Evolutionary conservation across 345 rosid genomes (phyloP).

Genomic region (Microcos paniculata): DNA sequence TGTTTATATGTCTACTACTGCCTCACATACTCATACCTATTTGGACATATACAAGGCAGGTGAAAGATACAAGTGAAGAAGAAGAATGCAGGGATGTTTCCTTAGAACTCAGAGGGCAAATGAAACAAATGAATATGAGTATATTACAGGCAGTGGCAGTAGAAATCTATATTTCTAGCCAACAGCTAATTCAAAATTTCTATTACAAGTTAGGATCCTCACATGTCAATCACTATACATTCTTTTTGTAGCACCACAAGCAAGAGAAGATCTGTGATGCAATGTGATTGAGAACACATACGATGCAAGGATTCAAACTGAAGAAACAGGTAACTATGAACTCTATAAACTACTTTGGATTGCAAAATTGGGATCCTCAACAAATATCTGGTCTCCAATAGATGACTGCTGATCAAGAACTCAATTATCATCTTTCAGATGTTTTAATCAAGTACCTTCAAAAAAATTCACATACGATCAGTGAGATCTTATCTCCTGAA

Average conservation of each 20-base stretch:
- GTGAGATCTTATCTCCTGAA: constrained; percentile 72
- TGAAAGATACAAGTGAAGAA: neutral
- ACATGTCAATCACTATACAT: neutral
- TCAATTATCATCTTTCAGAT: constrained; percentile 6
- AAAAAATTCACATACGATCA: constrained; percentile 28
- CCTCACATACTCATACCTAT: neutral
- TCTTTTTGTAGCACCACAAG: neutral
- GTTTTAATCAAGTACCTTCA: constrained; percentile 10
- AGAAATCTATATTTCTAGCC: neutral
- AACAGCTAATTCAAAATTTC: neutral
- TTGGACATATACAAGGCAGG: neutral
- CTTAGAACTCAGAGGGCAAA: neutral
- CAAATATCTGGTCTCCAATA: constrained; percentile 7
- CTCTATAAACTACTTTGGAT: constrained; percentile 24
- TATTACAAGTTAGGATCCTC: neutral
- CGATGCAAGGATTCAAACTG: neutral
- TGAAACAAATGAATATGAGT: neutral
- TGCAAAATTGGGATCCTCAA: constrained; percentile 27
- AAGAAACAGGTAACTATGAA: constrained; percentile 10
- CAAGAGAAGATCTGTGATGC: neutral
- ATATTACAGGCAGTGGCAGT: neutral
- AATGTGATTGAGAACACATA: neutral
- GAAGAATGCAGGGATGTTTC: neutral
- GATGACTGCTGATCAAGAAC: neutral
- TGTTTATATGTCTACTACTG: neutral